phyloP scores from a whole-genome alignment of 306 rosid species.

The Cicer judaicum region DNA sequence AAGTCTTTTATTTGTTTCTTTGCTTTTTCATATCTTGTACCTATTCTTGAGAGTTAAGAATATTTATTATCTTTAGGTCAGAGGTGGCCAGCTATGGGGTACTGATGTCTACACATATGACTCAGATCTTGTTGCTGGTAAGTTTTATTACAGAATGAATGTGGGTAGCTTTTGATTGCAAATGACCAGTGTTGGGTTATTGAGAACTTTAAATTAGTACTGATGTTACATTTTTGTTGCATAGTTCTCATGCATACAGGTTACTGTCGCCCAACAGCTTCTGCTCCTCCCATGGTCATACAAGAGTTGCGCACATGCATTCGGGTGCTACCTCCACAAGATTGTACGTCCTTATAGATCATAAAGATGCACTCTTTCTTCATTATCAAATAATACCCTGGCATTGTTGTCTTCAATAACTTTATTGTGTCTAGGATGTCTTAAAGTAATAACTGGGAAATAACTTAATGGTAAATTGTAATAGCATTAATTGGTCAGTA shows the following conservation, averaged over 20 bases:
- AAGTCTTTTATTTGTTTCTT: constrained; percentile 38
- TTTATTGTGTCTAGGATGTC: background rate
- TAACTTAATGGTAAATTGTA: background rate
- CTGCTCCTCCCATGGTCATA: constrained; percentile 86
- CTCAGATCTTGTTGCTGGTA: constrained; percentile 98
- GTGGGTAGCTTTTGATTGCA: constrained; percentile 30
- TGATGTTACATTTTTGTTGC: constrained; percentile 49
- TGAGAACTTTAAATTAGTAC: constrained; percentile 32
- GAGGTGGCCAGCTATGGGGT: constrained; percentile 98
- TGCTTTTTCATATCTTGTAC: constrained; percentile 2
- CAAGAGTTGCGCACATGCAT: constrained; percentile 84
- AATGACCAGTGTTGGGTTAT: constrained; percentile 19
- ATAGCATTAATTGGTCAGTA: background rate
- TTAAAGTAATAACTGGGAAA: constrained; percentile 7
- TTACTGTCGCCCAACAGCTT: constrained; percentile 94
- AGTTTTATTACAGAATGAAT: constrained; percentile 33
- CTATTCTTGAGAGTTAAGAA: constrained; percentile 29
- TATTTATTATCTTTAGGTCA: constrained; percentile 65
- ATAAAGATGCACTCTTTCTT: constrained; percentile 32
- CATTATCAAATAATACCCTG: constrained; percentile 14
- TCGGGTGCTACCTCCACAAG: constrained; percentile 86
- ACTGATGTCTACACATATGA: constrained; percentile 95
- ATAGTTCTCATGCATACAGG: constrained; percentile 99
- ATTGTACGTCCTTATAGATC: constrained; percentile 63
- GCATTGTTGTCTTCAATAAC: constrained; percentile 8